Evolutionary conservation across 495 filamentous ascomycete species (phyloP), one percentile per base, ranked within the genome.

Genomic region (Penicillium egyptiacum): DNA sequence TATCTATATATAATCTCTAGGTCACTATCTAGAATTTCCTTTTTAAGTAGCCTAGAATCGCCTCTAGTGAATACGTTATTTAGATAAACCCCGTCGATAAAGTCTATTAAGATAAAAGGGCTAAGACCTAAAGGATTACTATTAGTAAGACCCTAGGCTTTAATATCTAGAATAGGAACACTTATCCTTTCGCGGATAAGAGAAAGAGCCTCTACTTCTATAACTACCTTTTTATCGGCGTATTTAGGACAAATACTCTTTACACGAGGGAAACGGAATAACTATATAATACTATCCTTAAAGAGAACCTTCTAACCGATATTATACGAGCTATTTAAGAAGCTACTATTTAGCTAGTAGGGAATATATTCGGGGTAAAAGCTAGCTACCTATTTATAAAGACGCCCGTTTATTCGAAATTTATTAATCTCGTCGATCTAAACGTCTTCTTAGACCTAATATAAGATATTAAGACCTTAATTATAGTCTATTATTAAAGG

Each of bases 201-300:
- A 26, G 43, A 46, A 26, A 46, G 43, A n/a, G 23, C 23, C 16
- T 46, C 23, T 11, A 46, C 23, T 46, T 46, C 43, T 7, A 46
- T 46, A 7, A 26, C 22, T n/a, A 46, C 23, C 22, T 46, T 46
- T 46, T 46, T 12, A 39, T 76, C 66, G 50, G 59, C 46, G 41
- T 68, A 64, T 25, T 59, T 61, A 20, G 54, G 61, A 57, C 53
- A 62, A 60, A 76, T 66, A 41, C 50, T 74, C 19, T 70, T 69
- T 23, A 60, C 58, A 8, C 72, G 67, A 60, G 75, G 70, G 53
- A 78, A 73, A 51, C 74, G 68, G 49, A 78, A 62, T 50, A 75
- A 63, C 71, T 67, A 74, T 41, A 61, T 51, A 23, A 61, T 69
- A 37, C 59, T 59, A 53, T 77, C 64, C 37, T 56, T 52, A 54